Conservation (phyloP, 1,284 basidiomycete genomes). For the Ustilago sp. region DNA sequence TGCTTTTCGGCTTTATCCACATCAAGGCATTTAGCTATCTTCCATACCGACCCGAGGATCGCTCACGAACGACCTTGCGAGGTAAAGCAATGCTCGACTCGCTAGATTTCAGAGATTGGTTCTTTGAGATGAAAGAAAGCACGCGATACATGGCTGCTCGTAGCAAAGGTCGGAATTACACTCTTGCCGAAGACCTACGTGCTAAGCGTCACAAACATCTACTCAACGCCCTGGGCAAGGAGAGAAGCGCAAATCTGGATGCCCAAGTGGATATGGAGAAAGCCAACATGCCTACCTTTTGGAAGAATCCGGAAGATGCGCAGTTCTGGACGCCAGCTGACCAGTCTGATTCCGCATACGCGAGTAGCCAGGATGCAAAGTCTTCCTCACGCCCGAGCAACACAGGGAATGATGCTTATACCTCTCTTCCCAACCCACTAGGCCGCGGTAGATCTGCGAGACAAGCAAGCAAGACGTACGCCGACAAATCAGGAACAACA, state of each 20-base stretch:
- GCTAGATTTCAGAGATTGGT: conserved; percentile 63
- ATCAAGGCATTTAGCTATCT: conserved; percentile 81
- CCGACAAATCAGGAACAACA: neutral
- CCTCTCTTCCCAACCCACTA: conserved; percentile 5
- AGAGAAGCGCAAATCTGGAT: conserved; percentile 39
- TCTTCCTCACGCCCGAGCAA: neutral
- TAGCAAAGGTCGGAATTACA: conserved; percentile 46
- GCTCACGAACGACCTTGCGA: conserved; percentile 33
- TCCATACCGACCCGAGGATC: conserved; percentile 72
- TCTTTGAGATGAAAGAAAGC: conserved; percentile 55
- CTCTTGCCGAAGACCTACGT: conserved; percentile 56
- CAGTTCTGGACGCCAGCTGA: conserved; percentile 16
- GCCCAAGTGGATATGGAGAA: conserved; percentile 47
- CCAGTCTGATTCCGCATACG: neutral
- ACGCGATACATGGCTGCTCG: conserved; percentile 51
- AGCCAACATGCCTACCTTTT: conserved; percentile 44
- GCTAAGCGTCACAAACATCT: conserved; percentile 53
- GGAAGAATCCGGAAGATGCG: conserved; percentile 36
- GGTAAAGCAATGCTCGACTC: conserved; percentile 50
- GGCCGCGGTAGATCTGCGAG: neutral
- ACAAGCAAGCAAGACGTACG: neutral
- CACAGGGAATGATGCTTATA: conserved; percentile 8
- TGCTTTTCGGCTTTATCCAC: conserved; percentile 76
- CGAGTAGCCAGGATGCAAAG: neutral
- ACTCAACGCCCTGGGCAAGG: conserved; percentile 50